Percentiles rank a stretch among this genome's conserved stretches.
Evolutionary conservation across 306 rosid species (phyloP).

Genomic region (Malus sieversii): DNA sequence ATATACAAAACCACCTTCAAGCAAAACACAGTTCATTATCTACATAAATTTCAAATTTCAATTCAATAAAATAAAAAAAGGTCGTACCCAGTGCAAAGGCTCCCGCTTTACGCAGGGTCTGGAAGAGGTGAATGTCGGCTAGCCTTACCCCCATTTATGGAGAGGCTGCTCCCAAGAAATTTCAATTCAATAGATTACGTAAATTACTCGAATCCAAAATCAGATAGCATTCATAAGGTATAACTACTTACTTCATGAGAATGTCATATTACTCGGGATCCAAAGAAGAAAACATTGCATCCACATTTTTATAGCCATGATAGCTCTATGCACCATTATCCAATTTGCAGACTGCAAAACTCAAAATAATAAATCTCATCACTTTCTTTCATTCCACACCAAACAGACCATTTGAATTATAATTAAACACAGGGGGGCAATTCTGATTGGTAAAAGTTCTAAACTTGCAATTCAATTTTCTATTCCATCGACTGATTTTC

Average conservation of each 20-base stretch:
- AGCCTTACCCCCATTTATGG: too few species aligned
- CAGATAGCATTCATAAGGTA: neutral
- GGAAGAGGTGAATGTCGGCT: too few species aligned
- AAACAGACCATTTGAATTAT: neutral
- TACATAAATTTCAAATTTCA: neutral
- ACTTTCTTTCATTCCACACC: neutral
- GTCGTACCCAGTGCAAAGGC: too few species aligned
- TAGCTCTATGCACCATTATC: constrained; percentile 90
- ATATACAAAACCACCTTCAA: too few species aligned
- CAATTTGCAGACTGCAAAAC: constrained; percentile 78
- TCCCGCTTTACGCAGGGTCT: too few species aligned
- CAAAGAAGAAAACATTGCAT: constrained; percentile 32
- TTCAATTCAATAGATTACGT: neutral
- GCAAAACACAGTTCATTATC: neutral
- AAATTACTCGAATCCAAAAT: neutral
- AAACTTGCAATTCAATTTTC: neutral
- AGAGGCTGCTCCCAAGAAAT: too few species aligned
- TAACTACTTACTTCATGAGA: constrained; percentile 71
- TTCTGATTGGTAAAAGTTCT: neutral
- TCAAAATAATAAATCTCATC: neutral
- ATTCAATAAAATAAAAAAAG: too few species aligned
- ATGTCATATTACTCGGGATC: constrained; percentile 99
- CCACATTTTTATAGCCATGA: constrained; percentile 90
- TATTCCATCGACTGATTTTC: neutral
- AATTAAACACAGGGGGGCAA: neutral